A percentile compares a stretch with the other conserved stretches of the same genome.
Conservation (phyloP, 129 eudicot genomes). For the Artemisia tridentata region DNA sequence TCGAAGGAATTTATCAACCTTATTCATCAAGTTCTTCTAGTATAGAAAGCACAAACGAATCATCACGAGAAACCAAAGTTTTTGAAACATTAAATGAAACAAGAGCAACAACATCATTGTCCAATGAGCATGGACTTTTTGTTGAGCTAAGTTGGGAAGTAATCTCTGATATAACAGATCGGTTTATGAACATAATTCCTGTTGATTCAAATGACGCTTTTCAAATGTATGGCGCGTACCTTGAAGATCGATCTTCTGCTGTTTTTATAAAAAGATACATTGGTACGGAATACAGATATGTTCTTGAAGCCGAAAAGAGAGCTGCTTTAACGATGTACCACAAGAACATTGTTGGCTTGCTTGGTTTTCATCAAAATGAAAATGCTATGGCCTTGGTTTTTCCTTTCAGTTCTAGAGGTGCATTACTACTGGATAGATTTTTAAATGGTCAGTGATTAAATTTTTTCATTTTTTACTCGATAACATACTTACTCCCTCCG, state of each 20-base stretch:
- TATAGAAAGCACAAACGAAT: conserved; percentile 30
- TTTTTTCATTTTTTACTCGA: not conserved
- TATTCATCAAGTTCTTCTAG: conserved; percentile 36
- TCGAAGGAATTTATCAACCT: conserved; percentile 36
- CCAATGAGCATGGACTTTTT: conserved; percentile 14
- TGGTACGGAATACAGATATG: conserved; percentile 21
- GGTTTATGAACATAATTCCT: conserved; percentile 27
- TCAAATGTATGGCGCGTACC: conserved; percentile 33
- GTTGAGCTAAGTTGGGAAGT: conserved; percentile 43
- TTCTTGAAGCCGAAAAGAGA: conserved; percentile 45
- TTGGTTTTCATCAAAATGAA: conserved; percentile 45
- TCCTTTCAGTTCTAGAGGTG: conserved; percentile 29
- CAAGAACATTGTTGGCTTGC: conserved; percentile 42
- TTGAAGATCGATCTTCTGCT: conserved; percentile 11
- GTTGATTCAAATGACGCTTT: conserved; percentile 24
- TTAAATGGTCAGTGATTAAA: conserved; percentile 39
- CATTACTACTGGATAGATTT: conserved; percentile 36
- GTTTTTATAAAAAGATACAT: conserved; percentile 40
- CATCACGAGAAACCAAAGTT: conserved; percentile 24
- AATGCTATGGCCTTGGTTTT: conserved; percentile 41
- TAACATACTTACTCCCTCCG: not conserved
- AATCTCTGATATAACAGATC: conserved; percentile 40
- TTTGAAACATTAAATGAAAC: not conserved
- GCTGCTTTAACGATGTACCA: conserved; percentile 50
- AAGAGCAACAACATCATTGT: not conserved